Conservation (phyloP, 2,329 filamentous ascomycete species). For the Aspergillus sergii region DNA sequence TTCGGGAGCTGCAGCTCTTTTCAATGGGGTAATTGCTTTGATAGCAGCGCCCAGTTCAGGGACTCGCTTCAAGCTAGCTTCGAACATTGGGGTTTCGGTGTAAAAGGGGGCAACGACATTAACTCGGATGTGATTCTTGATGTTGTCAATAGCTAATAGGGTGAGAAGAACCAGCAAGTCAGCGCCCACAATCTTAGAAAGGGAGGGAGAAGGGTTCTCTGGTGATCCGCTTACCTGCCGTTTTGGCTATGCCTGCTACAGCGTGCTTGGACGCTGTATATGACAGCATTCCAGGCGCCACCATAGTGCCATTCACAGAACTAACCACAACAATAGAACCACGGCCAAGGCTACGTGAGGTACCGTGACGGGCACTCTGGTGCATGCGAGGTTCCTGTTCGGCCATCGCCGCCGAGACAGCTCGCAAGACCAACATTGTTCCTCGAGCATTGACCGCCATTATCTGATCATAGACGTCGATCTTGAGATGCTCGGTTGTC, state of each 20-base stretch:
- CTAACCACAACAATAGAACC: conserved; percentile 37
- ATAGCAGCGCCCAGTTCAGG: background rate
- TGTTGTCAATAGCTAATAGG: conserved; percentile 52
- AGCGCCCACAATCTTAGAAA: no score
- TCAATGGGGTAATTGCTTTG: background rate
- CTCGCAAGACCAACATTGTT: conserved; percentile 8
- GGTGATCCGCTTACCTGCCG: conserved; percentile 39
- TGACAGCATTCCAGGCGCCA: conserved; percentile 40
- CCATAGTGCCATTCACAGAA: background rate
- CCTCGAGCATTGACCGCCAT: conserved; percentile 3
- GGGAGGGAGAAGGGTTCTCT: background rate
- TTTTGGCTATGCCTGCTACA: conserved; percentile 58
- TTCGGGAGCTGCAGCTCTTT: conserved; percentile 3
- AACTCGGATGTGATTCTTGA: conserved; percentile 33
- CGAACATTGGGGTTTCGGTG: conserved; percentile 7
- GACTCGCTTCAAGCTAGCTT: background rate
- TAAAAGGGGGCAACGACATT: conserved; percentile 31
- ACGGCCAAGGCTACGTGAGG: conserved; percentile 23
- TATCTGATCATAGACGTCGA: conserved; percentile 56
- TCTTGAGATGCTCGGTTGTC: conserved; percentile 53
- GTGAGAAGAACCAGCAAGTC: no score
- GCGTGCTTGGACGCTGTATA: conserved; percentile 61
- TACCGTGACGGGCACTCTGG: background rate
- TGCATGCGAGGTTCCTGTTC: conserved; percentile 4
- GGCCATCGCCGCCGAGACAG: conserved; percentile 4